These are phyloP conservation scores for Helenozyma baotianmanensis DNA, from an alignment of 805 yeast genomes.

Conservation along the genomic window DNA sequence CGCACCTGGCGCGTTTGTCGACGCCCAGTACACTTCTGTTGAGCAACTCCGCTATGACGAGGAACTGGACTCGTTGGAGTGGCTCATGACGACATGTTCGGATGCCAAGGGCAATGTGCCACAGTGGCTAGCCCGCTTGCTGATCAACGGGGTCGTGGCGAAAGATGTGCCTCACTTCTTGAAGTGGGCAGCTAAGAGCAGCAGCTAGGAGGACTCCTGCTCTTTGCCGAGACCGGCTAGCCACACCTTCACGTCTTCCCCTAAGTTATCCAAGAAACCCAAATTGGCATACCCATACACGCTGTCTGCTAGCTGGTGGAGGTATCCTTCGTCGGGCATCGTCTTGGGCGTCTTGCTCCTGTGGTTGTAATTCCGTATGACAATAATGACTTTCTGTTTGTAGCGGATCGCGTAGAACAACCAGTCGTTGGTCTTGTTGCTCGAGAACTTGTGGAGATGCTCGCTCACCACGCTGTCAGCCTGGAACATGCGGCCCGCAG, in stretches of 20 bases:
- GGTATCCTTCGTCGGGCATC: constrained; percentile 9
- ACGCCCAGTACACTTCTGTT: constrained; percentile 33
- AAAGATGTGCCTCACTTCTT: constrained; percentile 39
- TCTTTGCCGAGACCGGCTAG: constrained; percentile 22
- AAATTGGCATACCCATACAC: constrained; percentile 27
- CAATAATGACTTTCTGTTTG: constrained; percentile 26
- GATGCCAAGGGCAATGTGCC: constrained; percentile 39
- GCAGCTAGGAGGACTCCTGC: no score
- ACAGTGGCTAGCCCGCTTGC: constrained; percentile 26
- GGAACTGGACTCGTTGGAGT: constrained; percentile 16
- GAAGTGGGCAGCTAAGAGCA: constrained; percentile 24
- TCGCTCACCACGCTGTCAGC: constrained; percentile 21
- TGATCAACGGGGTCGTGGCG: constrained; percentile 31
- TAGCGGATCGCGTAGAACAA: constrained; percentile 35
- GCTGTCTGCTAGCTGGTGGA: constrained; percentile 18
- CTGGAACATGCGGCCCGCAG: constrained; percentile 20
- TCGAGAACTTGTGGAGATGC: constrained; percentile 38
- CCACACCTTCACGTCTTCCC: constrained; percentile 41
- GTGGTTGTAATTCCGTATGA: constrained; percentile 31
- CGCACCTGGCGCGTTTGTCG: constrained; percentile 18
- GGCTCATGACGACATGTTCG: constrained; percentile 40
- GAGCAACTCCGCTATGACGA: constrained; percentile 25
- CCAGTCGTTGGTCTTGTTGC: constrained; percentile 37
- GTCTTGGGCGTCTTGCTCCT: constrained; percentile 11
- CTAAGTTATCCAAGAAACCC: constrained; percentile 38